Evolutionary conservation across 106 monocot species (phyloP).

Genomic region (Platanthera zijinensis): DNA sequence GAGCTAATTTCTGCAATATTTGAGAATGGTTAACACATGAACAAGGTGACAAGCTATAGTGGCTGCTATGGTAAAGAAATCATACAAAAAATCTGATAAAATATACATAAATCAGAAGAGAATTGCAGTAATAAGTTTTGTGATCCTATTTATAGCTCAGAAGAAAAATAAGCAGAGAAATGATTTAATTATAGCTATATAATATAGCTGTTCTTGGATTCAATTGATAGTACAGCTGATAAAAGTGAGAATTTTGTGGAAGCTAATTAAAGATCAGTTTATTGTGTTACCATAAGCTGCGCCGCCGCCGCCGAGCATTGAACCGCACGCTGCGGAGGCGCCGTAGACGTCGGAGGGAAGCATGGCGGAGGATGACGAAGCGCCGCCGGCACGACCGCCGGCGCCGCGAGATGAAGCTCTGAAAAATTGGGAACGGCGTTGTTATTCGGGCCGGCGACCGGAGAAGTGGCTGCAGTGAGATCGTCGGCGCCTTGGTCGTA

Average conservation of each 20-base stretch:
- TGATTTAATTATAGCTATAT: background rate
- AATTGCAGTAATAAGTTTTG: too few relatives aligned
- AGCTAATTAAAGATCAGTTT: slow-evolving; percentile 17
- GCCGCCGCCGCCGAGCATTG: slow-evolving; percentile 28
- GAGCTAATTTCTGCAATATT: too few relatives aligned
- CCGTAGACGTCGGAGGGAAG: slow-evolving; percentile 32
- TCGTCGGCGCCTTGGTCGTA: slow-evolving; percentile 67
- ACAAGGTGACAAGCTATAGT: too few relatives aligned
- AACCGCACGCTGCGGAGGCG: slow-evolving; percentile 8
- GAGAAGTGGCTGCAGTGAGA: slow-evolving; percentile 3
- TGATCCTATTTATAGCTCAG: too few relatives aligned
- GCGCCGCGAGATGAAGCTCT: slow-evolving; percentile 53
- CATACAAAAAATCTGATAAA: too few relatives aligned
- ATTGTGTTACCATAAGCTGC: slow-evolving; percentile 45
- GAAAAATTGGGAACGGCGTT: slow-evolving; percentile 43
- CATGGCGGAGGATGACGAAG: slow-evolving; percentile 19
- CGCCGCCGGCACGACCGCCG: slow-evolving; percentile 9
- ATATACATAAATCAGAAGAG: too few relatives aligned
- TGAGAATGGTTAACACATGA: too few relatives aligned
- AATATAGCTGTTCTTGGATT: background rate
- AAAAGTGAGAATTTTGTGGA: background rate
- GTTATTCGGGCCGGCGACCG: slow-evolving; percentile 7
- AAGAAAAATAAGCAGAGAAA: background rate
- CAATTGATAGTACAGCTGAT: background rate
- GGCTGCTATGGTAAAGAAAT: too few relatives aligned